Base-by-base conservation (phyloP, 768 basidiomycete species). In the button mushroom (Agaricus bisporus) region DNA sequence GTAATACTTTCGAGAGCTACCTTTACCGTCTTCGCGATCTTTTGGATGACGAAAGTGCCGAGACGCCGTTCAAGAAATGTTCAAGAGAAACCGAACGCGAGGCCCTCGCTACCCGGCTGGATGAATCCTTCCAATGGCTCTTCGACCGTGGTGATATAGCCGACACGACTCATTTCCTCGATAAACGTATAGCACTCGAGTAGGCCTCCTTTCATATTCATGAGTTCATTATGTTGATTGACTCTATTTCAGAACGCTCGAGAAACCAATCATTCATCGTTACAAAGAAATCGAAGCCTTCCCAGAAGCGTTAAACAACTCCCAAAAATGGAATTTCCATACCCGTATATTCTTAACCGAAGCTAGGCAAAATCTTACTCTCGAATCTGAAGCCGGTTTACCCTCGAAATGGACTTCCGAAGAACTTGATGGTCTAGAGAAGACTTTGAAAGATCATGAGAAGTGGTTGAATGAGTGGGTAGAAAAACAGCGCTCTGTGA, bases 1-100 rank as follows among this genome's bases (percentile, higher is more conserved):
- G 87, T 28, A 99, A 99, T 69, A 76, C 80, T 22, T 81, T 99
- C 48, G 97, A 99, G 68, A 82, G 86, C 29, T 97, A 97, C 64
- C 69, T 98, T n/a, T 99, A 99, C 72, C 81, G 86, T 56, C 70
- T 97, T 32, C 85, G 91, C 18, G 93, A 93, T 63, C 75, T 95
- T 9, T 73, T 98, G 28, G 77, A 81, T 28, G 83, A 87, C 37
- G 78, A 81, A 10, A 80, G 81, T 59, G 60, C 70, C 4, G 78
- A 82, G 7, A 81, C 85, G 6, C 88, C 91, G 2, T 90, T 98
- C 71, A 82, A 83, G 68, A 86, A 89, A 63, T 95, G 87, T 65
- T 95, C 93, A 4, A 86, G 85, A 58, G 69, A 74, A 8, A 64
- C 66, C 5, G 97, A 99, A 67, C 74, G 91, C 44, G 70, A 76